Conservation (phyloP, 106 monocot genomes). For the Alisma plantagoaquatica region DNA sequence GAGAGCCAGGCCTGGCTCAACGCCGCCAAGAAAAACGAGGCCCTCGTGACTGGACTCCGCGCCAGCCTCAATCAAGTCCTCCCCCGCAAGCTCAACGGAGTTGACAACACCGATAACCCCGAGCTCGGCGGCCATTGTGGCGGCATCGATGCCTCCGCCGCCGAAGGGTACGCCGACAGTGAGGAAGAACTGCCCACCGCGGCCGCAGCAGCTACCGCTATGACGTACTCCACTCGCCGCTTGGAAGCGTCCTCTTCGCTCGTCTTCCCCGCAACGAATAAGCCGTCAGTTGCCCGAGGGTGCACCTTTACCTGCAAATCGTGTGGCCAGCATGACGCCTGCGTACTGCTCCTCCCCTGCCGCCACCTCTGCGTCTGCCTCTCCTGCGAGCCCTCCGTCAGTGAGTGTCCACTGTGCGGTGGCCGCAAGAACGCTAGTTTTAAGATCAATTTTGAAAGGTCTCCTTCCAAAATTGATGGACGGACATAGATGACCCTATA, state of each 20-base stretch:
- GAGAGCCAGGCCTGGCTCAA: constrained; percentile 62
- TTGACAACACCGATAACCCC: not conserved
- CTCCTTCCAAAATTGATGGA: no score
- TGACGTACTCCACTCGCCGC: no score
- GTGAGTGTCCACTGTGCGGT: constrained; percentile 40
- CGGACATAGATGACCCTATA: no score
- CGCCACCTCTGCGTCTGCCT: constrained; percentile 51
- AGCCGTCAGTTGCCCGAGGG: not conserved
- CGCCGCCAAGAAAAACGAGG: constrained; percentile 49
- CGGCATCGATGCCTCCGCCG: no score
- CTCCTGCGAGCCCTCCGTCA: constrained; percentile 24
- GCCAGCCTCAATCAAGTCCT: constrained; percentile 46
- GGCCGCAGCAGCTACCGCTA: no score
- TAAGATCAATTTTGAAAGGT: no score
- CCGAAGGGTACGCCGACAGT: constrained; percentile 41
- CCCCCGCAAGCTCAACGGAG: not conserved
- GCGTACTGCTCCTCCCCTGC: constrained; percentile 53
- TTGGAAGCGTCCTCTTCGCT: no score
- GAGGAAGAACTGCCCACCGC: no score
- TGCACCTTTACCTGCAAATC: constrained; percentile 25
- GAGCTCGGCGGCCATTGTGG: not conserved
- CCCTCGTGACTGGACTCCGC: constrained; percentile 29
- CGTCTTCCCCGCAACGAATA: no score
- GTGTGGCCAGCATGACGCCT: constrained; percentile 33
- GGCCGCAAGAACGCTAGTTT: constrained; percentile 37